Base-by-base conservation (phyloP, 345 rosid genomes). In the Rhodamnia rubescens region DNA sequence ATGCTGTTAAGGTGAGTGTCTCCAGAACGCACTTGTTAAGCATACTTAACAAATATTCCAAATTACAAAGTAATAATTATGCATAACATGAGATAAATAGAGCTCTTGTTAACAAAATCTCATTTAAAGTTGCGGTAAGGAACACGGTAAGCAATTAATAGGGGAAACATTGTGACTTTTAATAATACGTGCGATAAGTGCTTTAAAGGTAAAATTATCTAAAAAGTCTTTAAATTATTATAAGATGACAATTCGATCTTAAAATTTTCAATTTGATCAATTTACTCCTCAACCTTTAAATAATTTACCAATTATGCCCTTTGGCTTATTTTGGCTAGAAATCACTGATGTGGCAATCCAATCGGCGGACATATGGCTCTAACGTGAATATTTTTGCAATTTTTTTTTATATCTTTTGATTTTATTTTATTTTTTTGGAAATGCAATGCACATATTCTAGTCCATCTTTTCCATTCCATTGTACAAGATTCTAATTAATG, bases 361-460 rank as follows among this genome's bases (percentile, higher is more conserved):
- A 1, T 36, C 0, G 18, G 1, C 1, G 1, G 7, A 10, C 7
- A 69, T 1, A 7, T 2, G 0, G 3, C 12, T 16, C 47, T 36
- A 6, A 32, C 7, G 0, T 69, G 4, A 11, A 36, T 64, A 21
- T 69, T 18, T 36, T 36, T 69, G 14, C 13, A 36, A 69, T 53
- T 53, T 53, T 53, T 53, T 32, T 69, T 64, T 5, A 16, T 14
- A 0, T 3, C 32, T 32, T 64, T 64, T 16, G 24, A 16, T 32
- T 64, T 18, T n/a, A n/a, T n/a, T n/a, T 69, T 69, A 27, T 13
- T 15, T 29, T 64, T 52, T 53, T 53, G 6, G 22, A 18, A 18
- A 36, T 36, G 26, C 40, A 36, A 69, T 18, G 80, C 80, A 32
- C 40, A 69, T 36, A 18, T 36, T 36, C 22, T 36, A 69, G 78